These are phyloP conservation scores for Penicillium corylophilum DNA, from an alignment of 2,329 filamentous ascomycete species.

Conservation along the genomic window DNA sequence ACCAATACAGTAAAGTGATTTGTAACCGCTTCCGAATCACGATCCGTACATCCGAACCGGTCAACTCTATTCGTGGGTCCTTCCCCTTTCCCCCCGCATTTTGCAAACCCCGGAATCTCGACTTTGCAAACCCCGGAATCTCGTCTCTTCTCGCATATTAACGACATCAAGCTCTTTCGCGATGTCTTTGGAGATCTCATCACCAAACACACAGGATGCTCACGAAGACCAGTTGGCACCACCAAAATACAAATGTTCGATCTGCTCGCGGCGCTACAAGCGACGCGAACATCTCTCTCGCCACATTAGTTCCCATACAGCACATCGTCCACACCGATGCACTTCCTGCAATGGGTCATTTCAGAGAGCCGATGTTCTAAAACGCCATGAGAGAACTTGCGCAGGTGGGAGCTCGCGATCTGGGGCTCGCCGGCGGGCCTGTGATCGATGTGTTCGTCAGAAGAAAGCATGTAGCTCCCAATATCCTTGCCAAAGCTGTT, in stretches of 20 bases:
- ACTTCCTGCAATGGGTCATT: conserved; percentile 33
- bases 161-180: no score
- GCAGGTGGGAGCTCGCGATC: conserved; percentile 20
- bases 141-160: neutral
- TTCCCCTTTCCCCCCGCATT: no score
- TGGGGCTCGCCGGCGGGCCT: conserved; percentile 30
- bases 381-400: conserved; percentile 37
- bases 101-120: neutral
- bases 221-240: neutral
- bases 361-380: conserved; percentile 40
- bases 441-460: conserved; percentile 36
- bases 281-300: conserved; percentile 40
- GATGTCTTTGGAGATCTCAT: neutral
- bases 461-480: conserved; percentile 36
- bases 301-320: conserved; percentile 34
- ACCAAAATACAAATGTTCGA: conserved; percentile 27
- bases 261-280: conserved; percentile 39
- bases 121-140: neutral
- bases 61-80: neutral
- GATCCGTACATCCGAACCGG: neutral
- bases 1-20: conserved; percentile 5
- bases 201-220: neutral
- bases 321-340: conserved; percentile 35
- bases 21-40: neutral
- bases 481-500: conserved; percentile 32